These are phyloP conservation scores for Bruguiera parviflora DNA, from an alignment of 345 rosid species.

Conservation along the genomic window DNA sequence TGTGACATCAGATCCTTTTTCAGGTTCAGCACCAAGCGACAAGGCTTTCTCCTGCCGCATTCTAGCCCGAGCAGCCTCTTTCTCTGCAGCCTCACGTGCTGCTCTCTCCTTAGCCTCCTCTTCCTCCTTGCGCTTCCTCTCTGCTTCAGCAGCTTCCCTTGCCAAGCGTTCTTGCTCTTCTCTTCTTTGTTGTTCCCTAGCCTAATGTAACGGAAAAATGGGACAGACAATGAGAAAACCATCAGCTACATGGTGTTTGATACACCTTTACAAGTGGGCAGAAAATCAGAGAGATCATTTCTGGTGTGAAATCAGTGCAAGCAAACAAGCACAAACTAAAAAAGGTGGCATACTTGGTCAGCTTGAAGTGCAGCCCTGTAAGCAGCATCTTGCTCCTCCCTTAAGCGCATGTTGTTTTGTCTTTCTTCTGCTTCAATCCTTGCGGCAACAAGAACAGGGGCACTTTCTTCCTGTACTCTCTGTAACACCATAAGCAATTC, in stretches of 20 bases:
- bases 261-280: neutral
- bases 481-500: slow-evolving; percentile 70
- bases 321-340: neutral
- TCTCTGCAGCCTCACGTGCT: slow-evolving; percentile 83
- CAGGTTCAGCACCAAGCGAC: slow-evolving; percentile 87
- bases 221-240: neutral
- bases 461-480: slow-evolving; percentile 94
- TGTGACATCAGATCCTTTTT: slow-evolving; percentile 83
- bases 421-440: slow-evolving; percentile 96
- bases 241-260: neutral
- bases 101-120: slow-evolving; percentile 86
- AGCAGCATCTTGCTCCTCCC: slow-evolving; percentile 99
- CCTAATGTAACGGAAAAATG: slow-evolving; percentile 32
- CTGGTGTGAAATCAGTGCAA: no score
- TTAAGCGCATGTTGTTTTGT: slow-evolving; percentile 62
- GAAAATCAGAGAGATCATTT: neutral
- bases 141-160: slow-evolving; percentile 95
- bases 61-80: slow-evolving; percentile 71
- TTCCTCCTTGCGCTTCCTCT: slow-evolving; percentile 79
- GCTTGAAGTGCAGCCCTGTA: slow-evolving; percentile 98
- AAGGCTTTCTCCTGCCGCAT: slow-evolving; percentile 80
- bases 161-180: slow-evolving; percentile 82
- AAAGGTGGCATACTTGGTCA: slow-evolving; percentile 62
- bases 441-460: slow-evolving; percentile 74
- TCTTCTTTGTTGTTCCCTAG: slow-evolving; percentile 77